Conservation (phyloP, 257 asterid species). For the Solanum clarkiae region DNA sequence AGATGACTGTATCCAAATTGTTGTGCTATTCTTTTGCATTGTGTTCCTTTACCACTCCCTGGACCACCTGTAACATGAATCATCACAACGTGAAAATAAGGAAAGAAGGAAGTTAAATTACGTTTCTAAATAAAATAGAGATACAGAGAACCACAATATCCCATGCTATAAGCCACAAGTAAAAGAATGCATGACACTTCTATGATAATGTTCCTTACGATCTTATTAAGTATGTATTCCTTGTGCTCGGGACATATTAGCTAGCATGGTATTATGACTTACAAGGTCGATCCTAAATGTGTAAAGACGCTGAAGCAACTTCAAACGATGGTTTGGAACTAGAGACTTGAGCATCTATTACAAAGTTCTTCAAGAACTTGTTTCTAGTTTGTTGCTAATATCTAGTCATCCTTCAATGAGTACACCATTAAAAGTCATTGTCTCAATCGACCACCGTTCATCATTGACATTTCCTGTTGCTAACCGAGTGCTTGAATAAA, state of each 20-base stretch:
- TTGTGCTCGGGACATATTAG: neutral
- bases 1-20: conserved; percentile 4
- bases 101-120: neutral
- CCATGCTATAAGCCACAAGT: neutral
- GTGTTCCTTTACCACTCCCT: conserved; percentile 10
- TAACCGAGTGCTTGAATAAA: neutral
- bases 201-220: neutral
- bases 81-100: neutral
- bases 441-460: neutral
- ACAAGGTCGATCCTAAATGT: neutral
- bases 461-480: neutral
- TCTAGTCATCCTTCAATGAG: neutral
- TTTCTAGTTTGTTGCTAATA: neutral
- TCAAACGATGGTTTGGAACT: neutral
- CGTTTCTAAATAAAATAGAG: neutral
- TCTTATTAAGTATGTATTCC: neutral
- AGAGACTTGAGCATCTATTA: neutral
- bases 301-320: neutral
- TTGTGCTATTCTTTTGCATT: neutral
- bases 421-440: neutral
- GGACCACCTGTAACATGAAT: conserved; percentile 4
- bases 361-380: neutral
- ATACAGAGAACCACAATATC: neutral
- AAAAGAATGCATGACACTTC: neutral
- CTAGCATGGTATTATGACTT: neutral